Percentiles rank a stretch among this genome's conserved stretches.
Evolutionary conservation across 768 basidiomycete species (phyloP).

Genomic region (Tephrocybe sp.): DNA sequence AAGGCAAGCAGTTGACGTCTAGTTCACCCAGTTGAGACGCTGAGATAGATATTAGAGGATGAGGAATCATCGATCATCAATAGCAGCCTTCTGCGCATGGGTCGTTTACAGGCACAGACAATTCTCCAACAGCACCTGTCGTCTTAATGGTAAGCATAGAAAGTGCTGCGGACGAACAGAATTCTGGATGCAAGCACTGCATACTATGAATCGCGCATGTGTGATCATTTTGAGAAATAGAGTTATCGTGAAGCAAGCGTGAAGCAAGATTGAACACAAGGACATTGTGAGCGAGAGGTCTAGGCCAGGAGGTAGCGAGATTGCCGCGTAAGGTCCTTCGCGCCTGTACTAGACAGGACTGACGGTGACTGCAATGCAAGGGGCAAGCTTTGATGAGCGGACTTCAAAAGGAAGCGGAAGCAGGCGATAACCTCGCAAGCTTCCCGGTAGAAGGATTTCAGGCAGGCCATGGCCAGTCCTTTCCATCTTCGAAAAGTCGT

Average conservation of each 20-base stretch:
- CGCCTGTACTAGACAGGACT: too few species aligned
- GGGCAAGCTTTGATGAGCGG: too few species aligned
- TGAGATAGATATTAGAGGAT: too few species aligned
- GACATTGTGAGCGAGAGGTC: too few species aligned
- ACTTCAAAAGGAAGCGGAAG: neutral
- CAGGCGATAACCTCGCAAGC: neutral
- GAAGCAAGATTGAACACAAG: slow-evolving; percentile 1
- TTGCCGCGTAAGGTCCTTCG: too few species aligned
- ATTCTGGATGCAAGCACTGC: neutral
- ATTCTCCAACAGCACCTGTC: neutral
- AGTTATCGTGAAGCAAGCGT: neutral
- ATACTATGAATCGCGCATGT: neutral
- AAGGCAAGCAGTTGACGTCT: neutral
- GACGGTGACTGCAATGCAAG: too few species aligned
- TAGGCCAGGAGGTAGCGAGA: too few species aligned
- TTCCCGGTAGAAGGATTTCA: neutral
- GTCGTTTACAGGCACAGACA: neutral
- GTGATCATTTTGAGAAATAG: slow-evolving; percentile 11
- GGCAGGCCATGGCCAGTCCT: neutral
- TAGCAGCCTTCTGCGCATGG: neutral
- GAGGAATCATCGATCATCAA: too few species aligned
- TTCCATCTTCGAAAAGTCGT: neutral
- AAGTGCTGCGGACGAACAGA: neutral
- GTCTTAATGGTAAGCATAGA: neutral
- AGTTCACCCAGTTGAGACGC: too few species aligned